Conservation (phyloP, 768 basidiomycete genomes). For the Lactarius hatsudake region DNA sequence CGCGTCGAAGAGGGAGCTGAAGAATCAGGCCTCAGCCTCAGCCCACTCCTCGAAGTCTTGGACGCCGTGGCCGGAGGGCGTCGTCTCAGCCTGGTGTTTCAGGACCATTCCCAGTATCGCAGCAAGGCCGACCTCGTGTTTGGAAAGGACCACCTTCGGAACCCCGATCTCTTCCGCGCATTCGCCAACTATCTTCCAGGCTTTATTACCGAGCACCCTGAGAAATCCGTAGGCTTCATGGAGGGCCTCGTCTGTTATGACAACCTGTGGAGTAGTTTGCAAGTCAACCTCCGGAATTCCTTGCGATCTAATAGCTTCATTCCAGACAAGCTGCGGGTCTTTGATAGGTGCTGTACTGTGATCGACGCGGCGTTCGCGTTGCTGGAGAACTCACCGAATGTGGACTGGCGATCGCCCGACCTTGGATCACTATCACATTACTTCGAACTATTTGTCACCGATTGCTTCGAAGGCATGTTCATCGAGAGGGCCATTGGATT, state of each 20-base stretch:
- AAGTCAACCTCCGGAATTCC: conserved; percentile 2
- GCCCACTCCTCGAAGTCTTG: neutral
- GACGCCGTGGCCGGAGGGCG: neutral
- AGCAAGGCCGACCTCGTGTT: conserved; percentile 1
- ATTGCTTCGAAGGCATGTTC: conserved; percentile 7
- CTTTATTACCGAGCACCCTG: neutral
- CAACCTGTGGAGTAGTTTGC: conserved; percentile 6
- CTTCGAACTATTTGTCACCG: neutral
- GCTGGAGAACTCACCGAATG: neutral
- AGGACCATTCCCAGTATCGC: neutral
- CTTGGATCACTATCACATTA: conserved; percentile 1
- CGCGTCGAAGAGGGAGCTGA: neutral
- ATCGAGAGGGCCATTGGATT: neutral
- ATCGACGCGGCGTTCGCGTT: neutral
- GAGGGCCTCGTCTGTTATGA: conserved; percentile 4
- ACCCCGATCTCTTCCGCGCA: neutral
- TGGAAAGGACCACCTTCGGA: conserved; percentile 9
- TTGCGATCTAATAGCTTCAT: neutral
- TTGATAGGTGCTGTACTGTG: conserved; percentile 5
- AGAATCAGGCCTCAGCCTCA: neutral
- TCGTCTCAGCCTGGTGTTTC: neutral
- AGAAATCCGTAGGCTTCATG: neutral
- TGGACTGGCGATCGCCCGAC: conserved; percentile 18
- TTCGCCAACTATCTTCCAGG: conserved; percentile 10
- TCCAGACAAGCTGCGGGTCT: neutral